phyloP scores from a whole-genome alignment of 371 early-diverging fungal species.

The Dinochytrium kinnereticum region DNA sequence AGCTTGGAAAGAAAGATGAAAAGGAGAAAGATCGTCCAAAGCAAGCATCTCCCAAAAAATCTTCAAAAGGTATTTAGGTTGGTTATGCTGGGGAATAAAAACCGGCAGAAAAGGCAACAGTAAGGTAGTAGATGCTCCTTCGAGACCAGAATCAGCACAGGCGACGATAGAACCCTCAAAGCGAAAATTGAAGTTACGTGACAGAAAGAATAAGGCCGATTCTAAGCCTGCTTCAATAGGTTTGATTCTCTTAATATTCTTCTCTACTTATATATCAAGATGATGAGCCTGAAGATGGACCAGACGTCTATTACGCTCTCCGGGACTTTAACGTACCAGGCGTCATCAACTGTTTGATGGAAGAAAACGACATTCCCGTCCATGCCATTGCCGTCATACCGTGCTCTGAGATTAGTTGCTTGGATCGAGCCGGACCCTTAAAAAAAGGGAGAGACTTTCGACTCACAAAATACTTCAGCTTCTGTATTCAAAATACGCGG shows the following conservation, averaged over 20 bases:
- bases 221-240: slow-evolving; percentile 43
- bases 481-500: not conserved
- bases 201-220: slow-evolving; percentile 43
- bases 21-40: slow-evolving; percentile 38
- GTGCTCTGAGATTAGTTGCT: not conserved
- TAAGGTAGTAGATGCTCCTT: slow-evolving; percentile 30
- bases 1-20: slow-evolving; percentile 21
- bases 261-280: slow-evolving; percentile 24
- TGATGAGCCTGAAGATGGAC: slow-evolving; percentile 56
- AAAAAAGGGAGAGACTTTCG: not conserved
- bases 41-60: slow-evolving; percentile 37
- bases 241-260: slow-evolving; percentile 13
- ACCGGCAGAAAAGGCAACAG: slow-evolving; percentile 11
- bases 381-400: slow-evolving; percentile 33
- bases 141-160: slow-evolving; percentile 40
- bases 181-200: slow-evolving; percentile 51
- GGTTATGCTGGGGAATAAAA: not conserved
- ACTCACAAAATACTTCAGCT: not conserved
- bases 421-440: not conserved
- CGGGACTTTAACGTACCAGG: slow-evolving; percentile 42
- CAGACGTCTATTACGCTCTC: slow-evolving; percentile 51
- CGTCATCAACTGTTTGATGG: slow-evolving; percentile 42
- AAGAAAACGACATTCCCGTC: slow-evolving; percentile 46
- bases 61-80: slow-evolving; percentile 24
- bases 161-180: slow-evolving; percentile 42